These are phyloP conservation scores for Phaeosphaeriaceae sp. DNA, from an alignment of 2,329 filamentous ascomycete species.

Conservation along the genomic window DNA sequence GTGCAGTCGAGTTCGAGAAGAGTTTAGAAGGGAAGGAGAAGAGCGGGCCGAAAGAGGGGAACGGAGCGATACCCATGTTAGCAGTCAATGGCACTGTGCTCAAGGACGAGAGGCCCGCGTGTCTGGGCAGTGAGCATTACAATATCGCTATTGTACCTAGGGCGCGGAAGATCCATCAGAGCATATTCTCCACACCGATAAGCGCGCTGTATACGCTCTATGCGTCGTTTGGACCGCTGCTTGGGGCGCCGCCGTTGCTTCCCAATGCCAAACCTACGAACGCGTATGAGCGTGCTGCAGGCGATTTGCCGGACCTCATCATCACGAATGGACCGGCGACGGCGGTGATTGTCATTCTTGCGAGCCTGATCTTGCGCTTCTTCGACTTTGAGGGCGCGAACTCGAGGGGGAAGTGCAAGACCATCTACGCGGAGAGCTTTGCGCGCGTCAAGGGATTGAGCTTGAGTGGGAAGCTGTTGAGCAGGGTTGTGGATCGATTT, in stretches of 20 bases:
- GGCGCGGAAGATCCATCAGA: constrained; percentile 83
- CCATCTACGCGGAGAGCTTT: constrained; percentile 92
- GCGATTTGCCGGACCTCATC: constrained; percentile 73
- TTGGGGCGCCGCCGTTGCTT: constrained; percentile 33
- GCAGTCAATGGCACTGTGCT: constrained; percentile 5
- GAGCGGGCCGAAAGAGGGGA: constrained; percentile 1
- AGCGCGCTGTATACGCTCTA: constrained; percentile 71
- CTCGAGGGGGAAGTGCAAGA: constrained; percentile 65
- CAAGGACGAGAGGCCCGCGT: constrained; percentile 8
- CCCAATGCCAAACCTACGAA: constrained; percentile 11
- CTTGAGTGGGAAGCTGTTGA: constrained; percentile 80
- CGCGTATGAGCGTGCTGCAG: constrained; percentile 20
- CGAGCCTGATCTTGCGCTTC: constrained; percentile 63
- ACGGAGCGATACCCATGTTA: not conserved
- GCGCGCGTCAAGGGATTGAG: constrained; percentile 84
- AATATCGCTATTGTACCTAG: constrained; percentile 74
- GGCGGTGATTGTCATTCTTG: constrained; percentile 75
- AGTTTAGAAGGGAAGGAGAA: constrained; percentile 31
- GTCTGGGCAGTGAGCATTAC: constrained; percentile 55
- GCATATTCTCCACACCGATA: constrained; percentile 74
- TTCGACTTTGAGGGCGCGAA: constrained; percentile 50
- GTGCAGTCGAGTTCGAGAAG: constrained; percentile 70
- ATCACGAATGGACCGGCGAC: constrained; percentile 90
- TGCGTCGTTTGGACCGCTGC: constrained; percentile 66
- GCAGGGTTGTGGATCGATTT: constrained; percentile 75